These are phyloP conservation scores for Tylopilus plumbeoviolaceoides DNA, from an alignment of 768 basidiomycete species.

Conservation along the genomic window DNA sequence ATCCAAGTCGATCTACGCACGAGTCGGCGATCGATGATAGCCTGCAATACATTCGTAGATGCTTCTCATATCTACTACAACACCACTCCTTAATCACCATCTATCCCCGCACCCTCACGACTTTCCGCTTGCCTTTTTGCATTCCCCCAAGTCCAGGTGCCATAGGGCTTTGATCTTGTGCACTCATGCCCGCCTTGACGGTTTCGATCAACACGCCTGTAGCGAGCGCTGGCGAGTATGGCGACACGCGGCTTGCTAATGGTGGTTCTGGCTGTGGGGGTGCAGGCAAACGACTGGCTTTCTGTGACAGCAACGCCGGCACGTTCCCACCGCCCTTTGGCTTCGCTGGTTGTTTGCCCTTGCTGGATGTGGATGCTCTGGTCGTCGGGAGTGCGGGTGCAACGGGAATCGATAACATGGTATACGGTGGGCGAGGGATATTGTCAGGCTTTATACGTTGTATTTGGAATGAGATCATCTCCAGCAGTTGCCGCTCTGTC, in stretches of 20 bases:
- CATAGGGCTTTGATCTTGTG: conserved; percentile 46
- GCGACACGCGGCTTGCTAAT: conserved; percentile 68
- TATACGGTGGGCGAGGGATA: conserved; percentile 62
- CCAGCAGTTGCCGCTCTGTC: conserved; percentile 75
- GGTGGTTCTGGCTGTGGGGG: conserved; percentile 77
- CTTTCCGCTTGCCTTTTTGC: conserved; percentile 78
- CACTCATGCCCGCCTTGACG: conserved; percentile 81
- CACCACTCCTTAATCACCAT: background rate
- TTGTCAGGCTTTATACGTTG: conserved; percentile 70
- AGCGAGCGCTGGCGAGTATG: conserved; percentile 75
- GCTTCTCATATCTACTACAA: conserved; percentile 11
- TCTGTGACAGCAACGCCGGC: conserved; percentile 24
- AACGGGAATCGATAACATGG: conserved; percentile 29
- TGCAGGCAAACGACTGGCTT: conserved; percentile 49
- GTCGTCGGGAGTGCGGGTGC: conserved; percentile 28
- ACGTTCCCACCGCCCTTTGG: conserved; percentile 38
- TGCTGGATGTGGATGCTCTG: conserved; percentile 30
- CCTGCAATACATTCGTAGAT: conserved; percentile 20
- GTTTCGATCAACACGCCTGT: conserved; percentile 78
- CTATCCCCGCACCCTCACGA: conserved; percentile 66
- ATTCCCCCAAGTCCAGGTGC: conserved; percentile 29
- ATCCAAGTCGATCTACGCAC: no score
- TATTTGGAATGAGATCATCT: conserved; percentile 69
- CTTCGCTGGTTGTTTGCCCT: conserved; percentile 53
- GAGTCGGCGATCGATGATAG: background rate